A percentile compares a stretch with the other conserved stretches of the same genome.
phyloP scores from a whole-genome alignment of 2,329 filamentous ascomycete species.

The Curvularia sp. region DNA sequence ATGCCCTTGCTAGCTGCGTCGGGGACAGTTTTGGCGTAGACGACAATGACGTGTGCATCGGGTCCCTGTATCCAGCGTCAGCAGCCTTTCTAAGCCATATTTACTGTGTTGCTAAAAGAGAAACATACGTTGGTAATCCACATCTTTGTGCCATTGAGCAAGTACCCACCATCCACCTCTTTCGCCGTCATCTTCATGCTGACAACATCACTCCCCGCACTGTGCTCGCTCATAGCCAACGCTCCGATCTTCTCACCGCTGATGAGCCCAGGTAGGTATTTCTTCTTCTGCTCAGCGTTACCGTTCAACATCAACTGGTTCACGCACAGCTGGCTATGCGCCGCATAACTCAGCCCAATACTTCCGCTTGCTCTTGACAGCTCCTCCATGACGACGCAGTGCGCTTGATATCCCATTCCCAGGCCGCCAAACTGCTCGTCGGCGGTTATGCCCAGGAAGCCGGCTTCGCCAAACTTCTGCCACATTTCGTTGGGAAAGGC shows the following conservation, averaged over 20 bases:
- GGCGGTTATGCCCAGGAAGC: constrained; percentile 89
- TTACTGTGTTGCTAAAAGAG: background rate
- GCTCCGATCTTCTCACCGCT: constrained; percentile 83
- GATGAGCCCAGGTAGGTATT: constrained; percentile 81
- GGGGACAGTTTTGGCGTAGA: constrained; percentile 95
- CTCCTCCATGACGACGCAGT: constrained; percentile 95
- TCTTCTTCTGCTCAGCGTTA: constrained; percentile 75
- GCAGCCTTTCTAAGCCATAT: background rate
- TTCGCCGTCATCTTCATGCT: constrained; percentile 90
- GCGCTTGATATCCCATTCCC: constrained; percentile 93
- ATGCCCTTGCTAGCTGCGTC: constrained; percentile 85
- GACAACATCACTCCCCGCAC: constrained; percentile 90
- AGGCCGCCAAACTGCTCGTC: constrained; percentile 91
- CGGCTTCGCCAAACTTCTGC: constrained; percentile 90
- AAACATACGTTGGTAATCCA: constrained; percentile 91
- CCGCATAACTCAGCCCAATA: constrained; percentile 90
- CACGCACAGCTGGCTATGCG: constrained; percentile 93
- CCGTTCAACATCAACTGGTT: constrained; percentile 96
- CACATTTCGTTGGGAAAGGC: constrained; percentile 91
- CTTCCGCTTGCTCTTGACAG: constrained; percentile 84
- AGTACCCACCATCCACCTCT: constrained; percentile 80
- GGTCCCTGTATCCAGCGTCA: constrained; percentile 63
- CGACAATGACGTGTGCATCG: constrained; percentile 88
- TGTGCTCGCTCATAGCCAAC: constrained; percentile 93
- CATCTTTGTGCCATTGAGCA: constrained; percentile 94